Evolutionary conservation across 371 early-diverging fungal genomes (phyloP).

Genomic region (Mortierella sp.): DNA sequence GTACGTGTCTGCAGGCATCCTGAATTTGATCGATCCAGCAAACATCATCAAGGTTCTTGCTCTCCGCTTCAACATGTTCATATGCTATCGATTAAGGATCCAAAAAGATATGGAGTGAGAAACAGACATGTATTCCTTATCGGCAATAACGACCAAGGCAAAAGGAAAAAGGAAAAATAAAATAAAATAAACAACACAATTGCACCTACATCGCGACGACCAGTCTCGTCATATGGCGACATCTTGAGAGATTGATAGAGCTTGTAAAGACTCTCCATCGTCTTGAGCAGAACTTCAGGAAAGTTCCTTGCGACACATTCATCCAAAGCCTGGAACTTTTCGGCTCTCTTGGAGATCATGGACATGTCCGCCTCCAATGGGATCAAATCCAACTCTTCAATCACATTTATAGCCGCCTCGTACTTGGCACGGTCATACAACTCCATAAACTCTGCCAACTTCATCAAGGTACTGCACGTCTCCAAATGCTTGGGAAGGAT

Average conservation of each 20-base stretch:
- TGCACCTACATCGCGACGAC: slow-evolving; percentile 50
- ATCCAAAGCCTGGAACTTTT: slow-evolving; percentile 71
- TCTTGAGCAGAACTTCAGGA: slow-evolving; percentile 78
- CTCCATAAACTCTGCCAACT: slow-evolving; percentile 67
- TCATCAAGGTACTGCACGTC: slow-evolving; percentile 66
- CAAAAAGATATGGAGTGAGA: neutral
- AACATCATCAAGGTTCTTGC: slow-evolving; percentile 74
- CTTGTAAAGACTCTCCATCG: slow-evolving; percentile 75
- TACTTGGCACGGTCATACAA: slow-evolving; percentile 59
- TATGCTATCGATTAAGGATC: slow-evolving; percentile 17
- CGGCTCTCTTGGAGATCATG: slow-evolving; percentile 67
- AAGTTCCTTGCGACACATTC: slow-evolving; percentile 79
- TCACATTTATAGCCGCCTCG: slow-evolving; percentile 62
- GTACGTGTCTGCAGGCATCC: slow-evolving; percentile 84
- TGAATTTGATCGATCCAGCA: slow-evolving; percentile 84
- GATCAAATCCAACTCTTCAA: slow-evolving; percentile 64
- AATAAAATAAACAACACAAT: neutral
- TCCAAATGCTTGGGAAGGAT: slow-evolving; percentile 31
- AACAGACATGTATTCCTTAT: neutral
- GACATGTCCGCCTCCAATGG: slow-evolving; percentile 70
- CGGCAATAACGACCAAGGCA: slow-evolving; percentile 1
- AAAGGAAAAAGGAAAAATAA: neutral
- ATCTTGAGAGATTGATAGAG: slow-evolving; percentile 60
- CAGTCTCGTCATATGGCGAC: slow-evolving; percentile 58
- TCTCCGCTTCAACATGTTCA: slow-evolving; percentile 58